Evolutionary conservation across 331 rosid genomes (phyloP), one percentile per base, ranked within the genome.

Genomic region (Malus hybrid): DNA sequence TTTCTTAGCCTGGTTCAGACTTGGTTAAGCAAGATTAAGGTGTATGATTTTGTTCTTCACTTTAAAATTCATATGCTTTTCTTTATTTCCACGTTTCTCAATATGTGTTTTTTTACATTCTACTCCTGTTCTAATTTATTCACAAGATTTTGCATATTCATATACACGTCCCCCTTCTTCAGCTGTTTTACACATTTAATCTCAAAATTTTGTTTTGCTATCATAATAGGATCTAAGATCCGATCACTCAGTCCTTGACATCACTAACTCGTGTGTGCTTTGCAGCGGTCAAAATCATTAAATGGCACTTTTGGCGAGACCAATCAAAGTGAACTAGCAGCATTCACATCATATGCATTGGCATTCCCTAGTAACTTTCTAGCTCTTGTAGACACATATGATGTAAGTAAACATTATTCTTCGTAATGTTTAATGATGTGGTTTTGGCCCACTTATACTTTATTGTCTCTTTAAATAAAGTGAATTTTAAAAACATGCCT

Each of bases 351-450:
- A 19, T 94, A 94, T 77, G 98, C 98, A 10, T 80, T 88, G 88
- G 99, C 99, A 77, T 92, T 92, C 78, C 99, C 97, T 81, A 71
- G 78, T 71, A 84, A 73, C 85, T 94, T 94, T 82, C 88, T 94
- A 63, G 96, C 96, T 72, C 96, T 94, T 71, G 97, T 94, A 58
- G 97, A 94, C 89, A 92, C 99, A 56, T 92, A 94, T 72, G 97
- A 94, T 77, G 97, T 94, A 82, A 89, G 93, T 84, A 48, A 30
- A 66, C 52, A 53, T 70, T 72, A 5, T 57, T 6, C 71, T 19
- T 18, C 15, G 52, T 34, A 32, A 74, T 50, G 73, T 8, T 69
- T 66, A 19, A 58, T 63, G 32, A 68, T 67, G 63, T 77, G 76
- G 69, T 24, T 63, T 67, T 66, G 61, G 36, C 70, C 61, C 72